phyloP scores from a whole-genome alignment of 2,329 filamentous ascomycete species.

The Colletotrichum endophyticum region DNA sequence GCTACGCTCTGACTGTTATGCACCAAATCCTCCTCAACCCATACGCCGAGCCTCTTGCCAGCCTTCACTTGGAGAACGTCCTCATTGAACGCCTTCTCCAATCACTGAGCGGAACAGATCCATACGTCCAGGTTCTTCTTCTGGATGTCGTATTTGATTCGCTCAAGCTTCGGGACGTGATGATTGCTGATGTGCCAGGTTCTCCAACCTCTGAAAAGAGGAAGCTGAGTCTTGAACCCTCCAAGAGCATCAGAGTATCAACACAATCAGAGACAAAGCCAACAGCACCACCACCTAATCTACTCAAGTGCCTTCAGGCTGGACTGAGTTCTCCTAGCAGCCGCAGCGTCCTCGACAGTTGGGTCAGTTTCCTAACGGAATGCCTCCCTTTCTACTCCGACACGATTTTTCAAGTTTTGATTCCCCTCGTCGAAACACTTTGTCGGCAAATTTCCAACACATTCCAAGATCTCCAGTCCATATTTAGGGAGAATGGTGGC shows the following conservation, averaged over 20 bases:
- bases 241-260: conserved; percentile 43
- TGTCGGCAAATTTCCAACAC: conserved; percentile 77
- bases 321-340: conserved; percentile 79
- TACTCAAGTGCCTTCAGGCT: conserved; percentile 85
- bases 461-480: conserved; percentile 72
- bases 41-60: conserved; percentile 61
- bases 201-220: conserved; percentile 55
- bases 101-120: conserved; percentile 65
- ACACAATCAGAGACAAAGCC: conserved; percentile 33
- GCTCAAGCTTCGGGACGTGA: conserved; percentile 66
- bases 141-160: conserved; percentile 79
- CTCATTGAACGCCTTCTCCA: conserved; percentile 72
- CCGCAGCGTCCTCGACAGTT: conserved; percentile 83
- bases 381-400: conserved; percentile 84
- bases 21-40: conserved; percentile 72
- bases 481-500: conserved; percentile 53
- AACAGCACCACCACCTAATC: conserved; percentile 65
- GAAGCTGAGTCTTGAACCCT: conserved; percentile 44
- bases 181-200: conserved; percentile 41
- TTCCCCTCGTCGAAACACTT: conserved; percentile 89
- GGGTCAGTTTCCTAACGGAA: conserved; percentile 85
- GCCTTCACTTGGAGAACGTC: conserved; percentile 71
- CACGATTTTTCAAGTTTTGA: conserved; percentile 86
- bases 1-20: conserved; percentile 71
- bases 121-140: conserved; percentile 76